Conservation (phyloP, 164 flowering plant species). For the Macadamia integrifolia region DNA sequence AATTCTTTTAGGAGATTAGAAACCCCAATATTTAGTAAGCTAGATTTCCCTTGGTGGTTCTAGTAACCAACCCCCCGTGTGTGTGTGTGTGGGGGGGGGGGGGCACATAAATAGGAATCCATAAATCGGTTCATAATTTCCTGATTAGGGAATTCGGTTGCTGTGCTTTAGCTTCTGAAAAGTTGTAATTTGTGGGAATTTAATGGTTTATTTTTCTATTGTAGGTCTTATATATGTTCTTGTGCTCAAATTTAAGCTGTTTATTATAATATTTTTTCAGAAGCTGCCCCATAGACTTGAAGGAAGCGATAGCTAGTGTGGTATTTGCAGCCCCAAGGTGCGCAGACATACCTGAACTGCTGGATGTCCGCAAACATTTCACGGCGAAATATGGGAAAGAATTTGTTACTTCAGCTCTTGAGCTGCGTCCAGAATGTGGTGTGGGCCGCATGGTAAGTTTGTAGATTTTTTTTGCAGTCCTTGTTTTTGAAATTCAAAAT, state of each 20-base stretch:
- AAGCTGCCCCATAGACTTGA: conserved; percentile 87
- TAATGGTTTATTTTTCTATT: too few species aligned
- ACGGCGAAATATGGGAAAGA: conserved; percentile 94
- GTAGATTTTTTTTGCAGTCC: conserved; percentile 3
- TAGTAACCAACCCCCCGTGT: too few species aligned
- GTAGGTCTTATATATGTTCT: too few species aligned
- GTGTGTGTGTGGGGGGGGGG: too few species aligned
- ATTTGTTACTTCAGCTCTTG: conserved; percentile 65
- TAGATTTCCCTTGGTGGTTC: too few species aligned
- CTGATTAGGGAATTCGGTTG: too few species aligned
- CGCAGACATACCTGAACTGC: conserved; percentile 74
- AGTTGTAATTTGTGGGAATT: too few species aligned
- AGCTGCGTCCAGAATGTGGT: conserved; percentile 85
- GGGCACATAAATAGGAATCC: too few species aligned
- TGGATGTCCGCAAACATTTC: conserved; percentile 68
- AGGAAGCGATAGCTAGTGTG: conserved; percentile 84
- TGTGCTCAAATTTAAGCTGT: background rate
- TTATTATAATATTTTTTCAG: conserved; percentile 25
- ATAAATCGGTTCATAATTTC: too few species aligned
- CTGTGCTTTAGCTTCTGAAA: too few species aligned
- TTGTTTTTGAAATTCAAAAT: conserved; percentile 5
- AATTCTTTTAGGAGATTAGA: too few species aligned
- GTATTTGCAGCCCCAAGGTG: conserved; percentile 89
- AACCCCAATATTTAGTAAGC: too few species aligned
- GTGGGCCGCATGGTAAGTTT: conserved; percentile 67